Base-by-base conservation (phyloP, 78 protist species). In the Acrasis kona region DNA sequence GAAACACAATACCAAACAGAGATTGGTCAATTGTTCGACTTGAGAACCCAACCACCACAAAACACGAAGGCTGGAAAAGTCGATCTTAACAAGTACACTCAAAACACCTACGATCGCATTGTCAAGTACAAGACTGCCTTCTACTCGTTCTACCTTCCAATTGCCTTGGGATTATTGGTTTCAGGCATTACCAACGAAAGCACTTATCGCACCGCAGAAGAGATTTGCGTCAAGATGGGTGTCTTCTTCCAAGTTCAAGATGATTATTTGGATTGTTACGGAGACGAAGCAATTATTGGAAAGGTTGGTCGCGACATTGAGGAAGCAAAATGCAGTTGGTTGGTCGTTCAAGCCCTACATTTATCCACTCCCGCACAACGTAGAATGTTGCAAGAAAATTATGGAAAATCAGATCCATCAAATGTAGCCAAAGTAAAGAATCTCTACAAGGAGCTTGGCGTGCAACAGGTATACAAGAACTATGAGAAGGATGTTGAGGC, bases 231-330 rank as follows among this genome's bases (percentile, higher is more conserved):
- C 39, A 80, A 71, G 31, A 92, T 94, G 93, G 98, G 98, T 70
- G 89, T 73, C 72, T 91, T 81, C 76, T 94, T 94, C 89, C 98
- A 94, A 83, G 57, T 80, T 29, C 96, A 93, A 79, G 99, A 97
- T 70, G 99, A 97, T 78, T 90, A 74, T 84, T 86, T 97, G 34
- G 99, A 97, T 84, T 90, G 96, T 77, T 97, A 79, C 64, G 99
- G 96, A 41, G 86, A 86, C 36, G 96, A 96, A n/a, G 80, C 68
- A 40, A 83, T 76, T 29, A 82, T 91, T 19, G 99, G 99, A 40
- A 97, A 97, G 86, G 82, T 93, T 77, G 98, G 98, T 41, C 84
- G 96, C 7, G 98, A 96, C 77, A 96, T 96, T 34, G 88, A 89
- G 38, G 99, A 96, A 82, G 85, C 86, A 70, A 96, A 96, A 90